Evolutionary conservation across 768 basidiomycete genomes (phyloP), one percentile per base, ranked within the genome.

Genomic region (Termitomyces sp.): DNA sequence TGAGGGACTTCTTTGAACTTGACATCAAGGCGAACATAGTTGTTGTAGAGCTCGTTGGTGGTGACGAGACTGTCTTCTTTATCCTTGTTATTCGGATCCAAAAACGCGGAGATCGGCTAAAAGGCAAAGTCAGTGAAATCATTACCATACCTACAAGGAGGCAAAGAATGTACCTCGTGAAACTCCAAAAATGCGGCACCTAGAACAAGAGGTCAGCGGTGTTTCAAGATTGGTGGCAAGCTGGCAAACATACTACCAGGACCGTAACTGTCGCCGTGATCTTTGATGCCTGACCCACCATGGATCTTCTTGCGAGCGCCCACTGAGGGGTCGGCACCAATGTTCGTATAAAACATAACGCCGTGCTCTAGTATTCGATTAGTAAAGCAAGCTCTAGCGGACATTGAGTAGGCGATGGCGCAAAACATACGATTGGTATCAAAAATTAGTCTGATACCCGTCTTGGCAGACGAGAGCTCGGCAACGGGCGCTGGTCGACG

Each of bases 311-410:
- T 91, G 49, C 86, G 79, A 37, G 84, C 82, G 15, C 82, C 84
- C 15, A 77, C 79, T 17, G 73, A 69, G 17, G 77, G 71, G 52
- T 79, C 72, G 14, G 85, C 74, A 57, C 82, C 73, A 53, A 81
- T 83, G 68, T 86, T 85, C 3, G 87, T 81, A 69, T 91, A 91
- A 66, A 90, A 86, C 82, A 91, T 90, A 42, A 89, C 80, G 12
- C 89, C 89, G 9, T 80, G 82, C 71, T 92, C 90, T 91, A 62
- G 58, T 15, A 14, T 4, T 12, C 20, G 29, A 52, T 56, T 47
- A 31, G 42, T 20, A 12, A 25, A 25, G n/a, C 36, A 47, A 59
- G 14, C 9, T 43, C 38, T 9, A 56, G 20, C 5, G 25, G 34
- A 12, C 38, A 7, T 32, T 17, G 12, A 14, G 15, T 17, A 29